Conservation (phyloP, 1,284 basidiomycete genomes). For the Trichosporon asahii region DNA sequence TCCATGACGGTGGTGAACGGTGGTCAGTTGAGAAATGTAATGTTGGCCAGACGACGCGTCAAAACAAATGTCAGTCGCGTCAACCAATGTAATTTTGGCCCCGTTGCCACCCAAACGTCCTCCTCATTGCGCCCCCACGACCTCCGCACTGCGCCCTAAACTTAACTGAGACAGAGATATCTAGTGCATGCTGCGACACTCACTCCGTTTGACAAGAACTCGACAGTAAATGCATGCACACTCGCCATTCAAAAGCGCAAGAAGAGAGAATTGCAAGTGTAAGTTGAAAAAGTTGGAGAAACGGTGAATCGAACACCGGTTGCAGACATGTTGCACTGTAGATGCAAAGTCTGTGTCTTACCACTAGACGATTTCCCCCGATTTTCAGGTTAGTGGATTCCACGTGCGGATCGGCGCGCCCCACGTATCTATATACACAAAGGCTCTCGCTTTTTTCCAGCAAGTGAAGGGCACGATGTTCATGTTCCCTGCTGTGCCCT, state of each 20-base stretch:
- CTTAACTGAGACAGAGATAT: too few species aligned
- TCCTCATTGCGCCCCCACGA: background rate
- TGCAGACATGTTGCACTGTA: background rate
- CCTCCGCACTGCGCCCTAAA: background rate
- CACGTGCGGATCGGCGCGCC: background rate
- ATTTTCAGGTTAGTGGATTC: background rate
- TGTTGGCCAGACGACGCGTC: background rate
- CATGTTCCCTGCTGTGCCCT: too few species aligned
- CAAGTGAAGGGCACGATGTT: too few species aligned
- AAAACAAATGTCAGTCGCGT: slow-evolving; percentile 10
- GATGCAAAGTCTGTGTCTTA: slow-evolving; percentile 11
- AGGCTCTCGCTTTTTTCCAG: background rate
- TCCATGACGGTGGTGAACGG: background rate
- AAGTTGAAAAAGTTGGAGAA: background rate
- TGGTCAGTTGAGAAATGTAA: slow-evolving; percentile 15
- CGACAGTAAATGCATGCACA: background rate
- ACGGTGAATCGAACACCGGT: slow-evolving; percentile 11
- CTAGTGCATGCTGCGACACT: background rate
- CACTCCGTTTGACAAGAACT: background rate
- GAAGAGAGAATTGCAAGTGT: background rate
- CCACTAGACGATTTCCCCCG: slow-evolving; percentile 9
- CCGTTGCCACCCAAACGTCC: background rate
- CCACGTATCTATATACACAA: background rate
- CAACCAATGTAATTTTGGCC: slow-evolving; percentile 1
- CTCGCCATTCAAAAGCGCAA: background rate